These are phyloP conservation scores for Cyberlindnera maclurae DNA, from an alignment of 805 yeast species.

Conservation along the genomic window DNA sequence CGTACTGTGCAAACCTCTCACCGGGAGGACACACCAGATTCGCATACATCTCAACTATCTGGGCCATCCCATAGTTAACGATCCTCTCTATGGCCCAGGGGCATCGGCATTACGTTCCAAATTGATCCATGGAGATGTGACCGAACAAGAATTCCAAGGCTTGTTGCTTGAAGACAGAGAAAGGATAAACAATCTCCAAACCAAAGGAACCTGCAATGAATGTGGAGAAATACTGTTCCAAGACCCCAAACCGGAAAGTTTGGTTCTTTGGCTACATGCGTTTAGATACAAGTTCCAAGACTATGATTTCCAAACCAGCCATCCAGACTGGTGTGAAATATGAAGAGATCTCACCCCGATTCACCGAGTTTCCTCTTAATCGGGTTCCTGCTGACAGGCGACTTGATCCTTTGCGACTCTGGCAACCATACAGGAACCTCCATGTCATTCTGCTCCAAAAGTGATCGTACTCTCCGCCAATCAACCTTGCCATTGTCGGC, in stretches of 20 bases:
- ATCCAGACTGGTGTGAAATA: conserved; percentile 20
- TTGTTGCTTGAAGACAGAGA: conserved; percentile 10
- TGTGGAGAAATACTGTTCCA: conserved; percentile 16
- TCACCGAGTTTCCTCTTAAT: neutral
- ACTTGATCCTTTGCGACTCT: neutral
- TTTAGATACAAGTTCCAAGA: conserved; percentile 15
- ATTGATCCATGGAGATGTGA: conserved; percentile 2
- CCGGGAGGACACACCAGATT: conserved; percentile 95
- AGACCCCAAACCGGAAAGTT: conserved; percentile 8
- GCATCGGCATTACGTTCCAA: conserved; percentile 5
- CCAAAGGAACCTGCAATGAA: conserved; percentile 12
- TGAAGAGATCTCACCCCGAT: conserved; percentile 1
- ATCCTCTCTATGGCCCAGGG: conserved; percentile 52
- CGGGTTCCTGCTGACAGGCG: neutral
- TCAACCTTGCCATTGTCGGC: conserved; percentile 9
- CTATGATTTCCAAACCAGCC: conserved; percentile 12
- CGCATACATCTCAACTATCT: conserved; percentile 84
- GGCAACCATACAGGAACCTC: conserved; percentile 5
- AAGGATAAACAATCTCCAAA: conserved; percentile 7
- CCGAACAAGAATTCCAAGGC: conserved; percentile 9
- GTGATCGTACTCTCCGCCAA: conserved; percentile 10
- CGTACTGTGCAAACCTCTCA: conserved; percentile 76
- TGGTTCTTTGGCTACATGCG: conserved; percentile 22
- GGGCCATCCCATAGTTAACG: conserved; percentile 87
- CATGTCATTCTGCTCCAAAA: conserved; percentile 8